Conservation (phyloP, 2,329 filamentous ascomycete species). For the Sporothrix humicola region DNA sequence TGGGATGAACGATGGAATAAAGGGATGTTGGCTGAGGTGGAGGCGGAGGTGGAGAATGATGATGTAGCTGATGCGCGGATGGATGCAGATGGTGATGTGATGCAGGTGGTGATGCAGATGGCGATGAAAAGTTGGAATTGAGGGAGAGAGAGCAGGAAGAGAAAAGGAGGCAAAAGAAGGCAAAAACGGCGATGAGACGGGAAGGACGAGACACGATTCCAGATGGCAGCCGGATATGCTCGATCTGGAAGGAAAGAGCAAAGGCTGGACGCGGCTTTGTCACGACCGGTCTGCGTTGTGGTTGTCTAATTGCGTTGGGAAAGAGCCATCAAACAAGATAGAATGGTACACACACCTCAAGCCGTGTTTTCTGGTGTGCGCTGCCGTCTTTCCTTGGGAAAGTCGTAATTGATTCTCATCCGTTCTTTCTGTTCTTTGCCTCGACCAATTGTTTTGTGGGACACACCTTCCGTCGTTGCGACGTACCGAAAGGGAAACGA, state of each 20-base stretch:
- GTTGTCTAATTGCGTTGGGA: not conserved
- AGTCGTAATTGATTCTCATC: not conserved
- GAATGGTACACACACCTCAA: not conserved
- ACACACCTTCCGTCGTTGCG: slow-evolving; percentile 20
- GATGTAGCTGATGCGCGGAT: slow-evolving; percentile 2
- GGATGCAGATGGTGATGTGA: not conserved
- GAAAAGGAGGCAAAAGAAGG: not conserved
- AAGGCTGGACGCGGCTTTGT: slow-evolving; percentile 22
- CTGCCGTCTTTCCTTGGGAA: too few species aligned
- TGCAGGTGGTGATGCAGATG: not conserved
- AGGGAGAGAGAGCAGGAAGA: not conserved
- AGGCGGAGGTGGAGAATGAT: slow-evolving; percentile 22
- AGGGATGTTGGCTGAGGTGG: slow-evolving; percentile 5
- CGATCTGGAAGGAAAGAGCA: slow-evolving; percentile 17
- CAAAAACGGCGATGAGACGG: not conserved
- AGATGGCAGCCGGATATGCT: slow-evolving; percentile 6
- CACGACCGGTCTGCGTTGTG: not conserved
- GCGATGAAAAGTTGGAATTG: not conserved
- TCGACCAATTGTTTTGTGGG: slow-evolving; percentile 7
- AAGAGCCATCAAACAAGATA: slow-evolving; percentile 10
- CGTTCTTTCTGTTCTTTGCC: slow-evolving; percentile 13
- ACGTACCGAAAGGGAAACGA: slow-evolving; percentile 30
- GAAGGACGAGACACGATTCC: slow-evolving; percentile 1
- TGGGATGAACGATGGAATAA: not conserved
- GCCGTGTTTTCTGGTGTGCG: not conserved